Conservation (phyloP, 2,329 filamentous ascomycete species). For the Akanthomyces lecanii region DNA sequence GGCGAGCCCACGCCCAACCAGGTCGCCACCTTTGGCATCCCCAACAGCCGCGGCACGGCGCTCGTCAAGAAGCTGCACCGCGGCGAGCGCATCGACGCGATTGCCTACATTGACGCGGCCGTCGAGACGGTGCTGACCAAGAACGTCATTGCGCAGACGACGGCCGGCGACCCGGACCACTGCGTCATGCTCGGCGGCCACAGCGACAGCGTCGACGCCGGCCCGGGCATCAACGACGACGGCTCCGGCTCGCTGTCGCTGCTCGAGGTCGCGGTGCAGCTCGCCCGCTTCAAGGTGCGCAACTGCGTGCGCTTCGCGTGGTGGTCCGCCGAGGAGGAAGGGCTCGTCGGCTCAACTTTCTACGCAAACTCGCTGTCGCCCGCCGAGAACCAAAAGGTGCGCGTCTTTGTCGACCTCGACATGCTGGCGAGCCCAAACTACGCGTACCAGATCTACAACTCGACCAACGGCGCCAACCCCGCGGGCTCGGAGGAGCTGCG, state of each 20-base stretch:
- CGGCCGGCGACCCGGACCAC: constrained; percentile 55
- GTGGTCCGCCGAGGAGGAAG: constrained; percentile 66
- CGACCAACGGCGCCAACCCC: constrained; percentile 67
- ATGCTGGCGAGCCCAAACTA: constrained; percentile 66
- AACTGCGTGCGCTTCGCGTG: constrained; percentile 65
- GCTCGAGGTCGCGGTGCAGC: constrained; percentile 58
- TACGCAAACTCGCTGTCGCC: constrained; percentile 52
- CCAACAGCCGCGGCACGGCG: constrained; percentile 53
- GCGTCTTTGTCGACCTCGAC: constrained; percentile 66
- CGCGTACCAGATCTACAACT: constrained; percentile 66
- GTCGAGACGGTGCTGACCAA: constrained; percentile 50
- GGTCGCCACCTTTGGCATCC: constrained; percentile 65
- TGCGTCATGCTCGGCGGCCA: constrained; percentile 64
- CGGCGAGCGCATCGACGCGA: constrained; percentile 47
- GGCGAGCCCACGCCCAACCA: constrained; percentile 56
- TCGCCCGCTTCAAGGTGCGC: constrained; percentile 54
- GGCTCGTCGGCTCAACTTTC: constrained; percentile 59
- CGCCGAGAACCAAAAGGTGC: constrained; percentile 59
- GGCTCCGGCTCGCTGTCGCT: constrained; percentile 62
- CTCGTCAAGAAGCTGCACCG: constrained; percentile 50
- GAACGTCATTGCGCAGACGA: constrained; percentile 62
- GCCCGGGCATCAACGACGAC: constrained; percentile 74
- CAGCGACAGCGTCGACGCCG: constrained; percentile 58
- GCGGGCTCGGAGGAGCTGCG: constrained; percentile 66
- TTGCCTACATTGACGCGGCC: constrained; percentile 56